These are phyloP conservation scores for Fomitopsis serialis DNA, from an alignment of 768 basidiomycete genomes.

Conservation along the genomic window DNA sequence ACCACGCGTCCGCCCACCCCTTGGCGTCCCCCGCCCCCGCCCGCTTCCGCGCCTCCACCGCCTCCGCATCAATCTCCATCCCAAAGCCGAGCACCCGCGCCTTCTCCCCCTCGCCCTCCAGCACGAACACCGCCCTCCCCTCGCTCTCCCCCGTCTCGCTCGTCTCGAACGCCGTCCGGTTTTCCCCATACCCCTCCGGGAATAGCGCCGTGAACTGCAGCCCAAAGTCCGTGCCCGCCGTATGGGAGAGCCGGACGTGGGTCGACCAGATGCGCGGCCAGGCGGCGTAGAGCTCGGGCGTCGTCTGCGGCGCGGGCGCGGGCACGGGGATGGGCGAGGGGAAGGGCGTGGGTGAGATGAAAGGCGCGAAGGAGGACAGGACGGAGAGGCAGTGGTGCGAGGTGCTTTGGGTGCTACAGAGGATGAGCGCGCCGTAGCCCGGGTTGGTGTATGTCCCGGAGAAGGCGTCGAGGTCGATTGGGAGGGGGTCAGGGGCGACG, in stretches of 20 bases:
- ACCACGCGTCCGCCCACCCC: neutral
- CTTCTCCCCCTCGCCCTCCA: neutral
- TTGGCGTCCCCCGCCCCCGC: neutral
- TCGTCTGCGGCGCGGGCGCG: neutral
- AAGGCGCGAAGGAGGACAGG: neutral
- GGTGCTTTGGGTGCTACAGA: conserved; percentile 9
- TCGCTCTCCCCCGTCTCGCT: neutral
- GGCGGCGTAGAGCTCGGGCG: conserved; percentile 6
- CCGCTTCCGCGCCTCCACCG: neutral
- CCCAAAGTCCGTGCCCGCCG: conserved; percentile 11
- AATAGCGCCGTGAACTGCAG: conserved; percentile 24
- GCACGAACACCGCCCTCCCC: neutral
- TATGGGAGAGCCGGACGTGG: conserved; percentile 28
- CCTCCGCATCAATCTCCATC: neutral
- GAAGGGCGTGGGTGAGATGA: neutral
- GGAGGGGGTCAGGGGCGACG: neutral
- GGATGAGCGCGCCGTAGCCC: conserved; percentile 33
- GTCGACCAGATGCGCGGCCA: conserved; percentile 24
- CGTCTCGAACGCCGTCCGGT: conserved; percentile 11
- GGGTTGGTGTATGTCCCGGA: conserved; percentile 23
- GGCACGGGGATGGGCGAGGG: neutral
- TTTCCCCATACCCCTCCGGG: conserved; percentile 31
- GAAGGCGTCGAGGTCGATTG: neutral
- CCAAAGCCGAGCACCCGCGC: neutral
- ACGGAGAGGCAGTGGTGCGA: neutral